Evolutionary conservation across 306 rosid species (phyloP), one percentile per base, ranked within the genome.

Genomic region (Clitoria ternatea): DNA sequence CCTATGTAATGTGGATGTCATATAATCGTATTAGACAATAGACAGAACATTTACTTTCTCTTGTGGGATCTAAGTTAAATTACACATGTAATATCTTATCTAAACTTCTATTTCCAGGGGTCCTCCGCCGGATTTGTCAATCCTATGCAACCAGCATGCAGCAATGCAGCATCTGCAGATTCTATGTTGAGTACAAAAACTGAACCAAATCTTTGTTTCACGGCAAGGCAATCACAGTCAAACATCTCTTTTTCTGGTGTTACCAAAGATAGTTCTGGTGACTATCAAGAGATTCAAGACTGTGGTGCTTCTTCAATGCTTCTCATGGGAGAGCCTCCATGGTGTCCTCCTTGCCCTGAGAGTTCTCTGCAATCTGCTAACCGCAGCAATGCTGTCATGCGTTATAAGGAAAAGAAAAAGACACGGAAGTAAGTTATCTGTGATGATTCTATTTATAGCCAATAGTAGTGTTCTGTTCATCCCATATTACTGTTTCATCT

Each of bases 331-430:
- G 99, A 95, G 70, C 96, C 96, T 71, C 99, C 96, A 11, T 91
- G 96, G 97, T 85, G 85, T 83, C 66, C 95, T 80, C 88, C 92
- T 60, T 69, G 85, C 69, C 81, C 89, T 13, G 99, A 87, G 74
- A 76, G 52, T 74, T 82, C 90, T 73, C 27, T 82, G 61, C 96
- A 89, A 52, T 89, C 91, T 57, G 89, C 85, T 65, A 95, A 85
- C 69, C 97, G 99, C 60, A 87, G 61, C 70, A 80, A 86, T 50
- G 99, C 99, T 66, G 97, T 95, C 74, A 54, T 87, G 93, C 97
- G 99, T 14, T 95, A 95, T 55, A 95, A 80, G 87, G 99, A 95
- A 82, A 95, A 95, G 93, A 95, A 91, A 83, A 86, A 85, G 86
- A 78, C 83, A 26, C 89, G 96, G 49, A 89, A 85, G 99, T 95